These are phyloP conservation scores for Hibiscus mutabilis DNA, from an alignment of 345 rosid species.

Conservation along the genomic window DNA sequence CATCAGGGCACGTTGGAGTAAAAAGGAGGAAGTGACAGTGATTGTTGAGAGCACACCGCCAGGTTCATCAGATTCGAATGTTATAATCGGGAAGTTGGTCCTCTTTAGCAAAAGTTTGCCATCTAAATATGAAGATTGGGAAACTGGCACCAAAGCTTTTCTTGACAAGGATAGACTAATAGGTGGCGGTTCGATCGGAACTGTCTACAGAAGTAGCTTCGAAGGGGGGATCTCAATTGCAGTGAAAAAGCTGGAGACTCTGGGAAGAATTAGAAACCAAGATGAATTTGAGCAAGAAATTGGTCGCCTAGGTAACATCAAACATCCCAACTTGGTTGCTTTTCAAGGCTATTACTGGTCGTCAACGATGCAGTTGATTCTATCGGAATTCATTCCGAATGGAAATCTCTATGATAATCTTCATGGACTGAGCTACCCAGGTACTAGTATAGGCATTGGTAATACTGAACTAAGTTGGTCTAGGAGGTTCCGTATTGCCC, in stretches of 20 bases:
- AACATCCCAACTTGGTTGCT: slow-evolving; percentile 67
- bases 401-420: slow-evolving; percentile 81
- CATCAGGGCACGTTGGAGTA: slow-evolving; percentile 57
- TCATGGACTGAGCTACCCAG: slow-evolving; percentile 45
- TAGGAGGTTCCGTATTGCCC: slow-evolving; percentile 77
- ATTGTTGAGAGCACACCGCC: slow-evolving; percentile 71
- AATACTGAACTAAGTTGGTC: slow-evolving; percentile 66
- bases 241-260: slow-evolving; percentile 79
- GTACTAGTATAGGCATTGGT: slow-evolving; percentile 63
- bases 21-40: slow-evolving; percentile 37
- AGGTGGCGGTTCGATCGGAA: slow-evolving; percentile 81
- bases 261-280: slow-evolving; percentile 83
- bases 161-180: slow-evolving; percentile 83
- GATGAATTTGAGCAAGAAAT: slow-evolving; percentile 93
- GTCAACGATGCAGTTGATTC: slow-evolving; percentile 64
- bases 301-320: slow-evolving; percentile 65
- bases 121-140: slow-evolving; percentile 95
- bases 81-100: slow-evolving; percentile 84
- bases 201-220: slow-evolving; percentile 70
- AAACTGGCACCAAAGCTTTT: slow-evolving; percentile 80
- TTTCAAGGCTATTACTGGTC: slow-evolving; percentile 94
- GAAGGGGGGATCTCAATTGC: slow-evolving; percentile 92
- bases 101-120: slow-evolving; percentile 92
- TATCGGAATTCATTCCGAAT: slow-evolving; percentile 63
- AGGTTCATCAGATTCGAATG: slow-evolving; percentile 58